Evolutionary conservation across 2,329 filamentous ascomycete genomes (phyloP).

Genomic region (Teratosphaeria zuluensis): DNA sequence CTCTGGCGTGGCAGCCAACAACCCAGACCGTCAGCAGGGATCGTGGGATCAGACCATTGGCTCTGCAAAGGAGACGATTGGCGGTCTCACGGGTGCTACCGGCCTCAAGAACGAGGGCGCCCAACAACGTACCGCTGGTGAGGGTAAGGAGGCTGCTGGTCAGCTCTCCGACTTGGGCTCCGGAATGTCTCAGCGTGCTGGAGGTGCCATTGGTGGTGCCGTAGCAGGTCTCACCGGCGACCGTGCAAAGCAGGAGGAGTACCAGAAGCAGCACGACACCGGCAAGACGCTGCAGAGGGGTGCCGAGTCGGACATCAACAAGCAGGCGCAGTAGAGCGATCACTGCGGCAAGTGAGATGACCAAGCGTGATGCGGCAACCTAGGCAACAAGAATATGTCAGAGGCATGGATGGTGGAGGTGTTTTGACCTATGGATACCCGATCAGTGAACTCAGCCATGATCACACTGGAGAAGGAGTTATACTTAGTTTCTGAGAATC

Average conservation of each 20-base stretch:
- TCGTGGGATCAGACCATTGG: constrained; percentile 86
- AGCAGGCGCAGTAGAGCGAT: constrained; percentile 40
- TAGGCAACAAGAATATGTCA: neutral
- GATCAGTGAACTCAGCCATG: neutral
- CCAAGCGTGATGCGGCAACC: neutral
- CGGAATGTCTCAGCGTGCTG: constrained; percentile 41
- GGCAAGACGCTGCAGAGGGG: constrained; percentile 77
- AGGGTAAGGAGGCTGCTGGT: constrained; percentile 72
- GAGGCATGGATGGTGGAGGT: neutral
- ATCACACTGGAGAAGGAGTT: neutral
- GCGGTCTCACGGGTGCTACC: constrained; percentile 66
- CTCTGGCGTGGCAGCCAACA: constrained; percentile 62
- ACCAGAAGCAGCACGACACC: constrained; percentile 61
- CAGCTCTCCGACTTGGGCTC: constrained; percentile 65
- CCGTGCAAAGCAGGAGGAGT: constrained; percentile 52
- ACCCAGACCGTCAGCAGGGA: constrained; percentile 61
- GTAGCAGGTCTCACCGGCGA: constrained; percentile 67
- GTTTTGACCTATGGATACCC: neutral
- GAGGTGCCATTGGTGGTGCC: constrained; percentile 56
- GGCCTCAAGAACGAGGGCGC: constrained; percentile 63
- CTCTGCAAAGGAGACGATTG: constrained; percentile 70
- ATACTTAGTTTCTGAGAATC: neutral
- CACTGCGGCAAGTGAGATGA: neutral
- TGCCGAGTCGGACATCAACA: constrained; percentile 70
- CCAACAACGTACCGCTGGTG: constrained; percentile 69